phyloP scores from a whole-genome alignment of 108 stramenopile species.

The Cyclostephanos tholiformis region DNA sequence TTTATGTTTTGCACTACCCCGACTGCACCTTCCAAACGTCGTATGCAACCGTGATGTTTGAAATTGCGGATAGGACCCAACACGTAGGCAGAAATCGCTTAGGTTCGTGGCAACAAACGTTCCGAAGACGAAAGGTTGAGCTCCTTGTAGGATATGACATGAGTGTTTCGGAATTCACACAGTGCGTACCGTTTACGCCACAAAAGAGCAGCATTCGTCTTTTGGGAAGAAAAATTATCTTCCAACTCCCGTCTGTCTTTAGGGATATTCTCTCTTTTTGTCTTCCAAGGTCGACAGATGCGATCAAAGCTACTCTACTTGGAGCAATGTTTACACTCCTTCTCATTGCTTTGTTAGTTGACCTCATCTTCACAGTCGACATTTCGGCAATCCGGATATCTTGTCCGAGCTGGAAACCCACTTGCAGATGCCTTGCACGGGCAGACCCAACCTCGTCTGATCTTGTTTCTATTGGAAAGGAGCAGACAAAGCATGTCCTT shows the following conservation, averaged over 20 bases:
- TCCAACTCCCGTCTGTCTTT: conserved; percentile 22
- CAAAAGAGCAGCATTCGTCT: conserved; percentile 10
- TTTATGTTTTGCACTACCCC: conserved; percentile 68
- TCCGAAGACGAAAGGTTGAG: conserved; percentile 40
- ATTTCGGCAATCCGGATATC: conserved; percentile 17
- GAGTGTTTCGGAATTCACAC: conserved; percentile 30
- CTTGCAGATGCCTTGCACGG: conserved; percentile 78
- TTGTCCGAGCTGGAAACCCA: conserved; percentile 48
- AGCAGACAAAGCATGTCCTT: conserved; percentile 77
- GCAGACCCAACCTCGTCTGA: conserved; percentile 74
- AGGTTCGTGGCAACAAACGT: conserved; percentile 21
- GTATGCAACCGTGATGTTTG: conserved; percentile 60
- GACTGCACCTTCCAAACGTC: conserved; percentile 63
- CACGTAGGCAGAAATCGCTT: conserved; percentile 1
- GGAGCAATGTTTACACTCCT: conserved; percentile 24
- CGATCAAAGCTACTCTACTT: conserved; percentile 27
- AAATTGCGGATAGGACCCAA: conserved; percentile 25
- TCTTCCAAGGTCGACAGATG: conserved; percentile 19
- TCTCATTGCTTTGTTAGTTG: conserved; percentile 22
- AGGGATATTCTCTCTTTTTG: conserved; percentile 27
- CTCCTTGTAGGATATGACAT: conserved; percentile 60
- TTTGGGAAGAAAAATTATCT: conserved; percentile 22
- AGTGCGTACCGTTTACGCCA: conserved; percentile 44
- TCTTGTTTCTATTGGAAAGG: conserved; percentile 69
- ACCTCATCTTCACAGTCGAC: conserved; percentile 29